A percentile compares a stretch with the other conserved stretches of the same genome.
Conservation (phyloP, 129 eudicot genomes). For the Chrysanthemum makinoi region DNA sequence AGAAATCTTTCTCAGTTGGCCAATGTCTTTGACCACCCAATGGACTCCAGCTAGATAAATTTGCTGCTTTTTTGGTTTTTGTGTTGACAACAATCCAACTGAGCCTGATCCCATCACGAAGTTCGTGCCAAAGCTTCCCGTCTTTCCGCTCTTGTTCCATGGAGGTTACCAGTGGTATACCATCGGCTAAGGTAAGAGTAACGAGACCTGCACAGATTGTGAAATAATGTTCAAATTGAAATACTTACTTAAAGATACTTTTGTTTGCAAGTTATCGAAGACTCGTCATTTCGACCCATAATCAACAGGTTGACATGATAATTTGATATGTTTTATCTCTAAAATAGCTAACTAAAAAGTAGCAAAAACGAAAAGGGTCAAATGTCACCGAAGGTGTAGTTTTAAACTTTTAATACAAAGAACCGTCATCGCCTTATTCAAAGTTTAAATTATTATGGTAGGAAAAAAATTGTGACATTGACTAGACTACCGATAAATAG, state of each 20-base stretch:
- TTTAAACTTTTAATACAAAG: not conserved
- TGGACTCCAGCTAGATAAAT: conserved; percentile 83
- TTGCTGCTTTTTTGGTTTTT: conserved; percentile 77
- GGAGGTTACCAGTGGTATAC: conserved; percentile 62
- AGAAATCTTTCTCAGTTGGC: conserved; percentile 87
- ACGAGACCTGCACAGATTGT: conserved; percentile 31
- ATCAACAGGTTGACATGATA: not conserved
- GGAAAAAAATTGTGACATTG: too few species aligned
- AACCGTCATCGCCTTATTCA: not conserved
- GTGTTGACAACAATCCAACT: conserved; percentile 90
- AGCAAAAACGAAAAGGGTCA: too few species aligned
- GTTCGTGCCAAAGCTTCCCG: conserved; percentile 88
- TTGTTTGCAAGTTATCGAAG: not conserved
- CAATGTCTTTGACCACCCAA: conserved; percentile 90
- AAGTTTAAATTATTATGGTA: not conserved
- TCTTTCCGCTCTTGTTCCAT: conserved; percentile 84
- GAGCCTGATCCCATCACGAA: conserved; percentile 60
- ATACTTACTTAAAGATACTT: not conserved
- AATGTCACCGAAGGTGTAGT: not conserved
- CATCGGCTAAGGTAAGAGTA: conserved; percentile 54
- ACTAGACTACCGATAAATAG: too few species aligned
- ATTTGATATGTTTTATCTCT: not conserved
- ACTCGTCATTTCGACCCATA: not conserved
- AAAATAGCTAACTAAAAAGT: not conserved
- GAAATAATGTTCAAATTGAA: not conserved